Evolutionary conservation across 176 grass and related monocot genomes (phyloP).

Genomic region (Themeda triandra): DNA sequence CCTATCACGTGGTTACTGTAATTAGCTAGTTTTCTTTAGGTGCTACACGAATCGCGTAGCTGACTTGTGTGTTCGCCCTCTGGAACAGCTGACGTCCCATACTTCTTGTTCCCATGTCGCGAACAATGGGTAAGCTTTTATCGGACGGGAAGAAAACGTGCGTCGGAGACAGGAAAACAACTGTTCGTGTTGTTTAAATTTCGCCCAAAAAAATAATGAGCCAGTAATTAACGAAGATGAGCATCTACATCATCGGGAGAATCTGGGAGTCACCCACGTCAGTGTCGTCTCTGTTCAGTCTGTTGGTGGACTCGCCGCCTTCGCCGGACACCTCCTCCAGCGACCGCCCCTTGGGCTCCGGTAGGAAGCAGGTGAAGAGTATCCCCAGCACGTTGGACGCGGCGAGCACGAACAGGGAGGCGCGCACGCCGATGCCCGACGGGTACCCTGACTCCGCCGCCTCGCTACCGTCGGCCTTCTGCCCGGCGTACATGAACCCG

Average conservation of each 20-base stretch:
- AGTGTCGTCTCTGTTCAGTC: neutral
- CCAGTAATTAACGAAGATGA: no score
- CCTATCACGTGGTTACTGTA: no score
- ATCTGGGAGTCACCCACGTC: neutral
- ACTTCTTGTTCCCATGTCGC: no score
- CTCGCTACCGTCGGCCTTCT: conserved; percentile 40
- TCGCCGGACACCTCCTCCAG: conserved; percentile 62
- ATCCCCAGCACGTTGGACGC: conserved; percentile 39
- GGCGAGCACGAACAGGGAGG: conserved; percentile 63
- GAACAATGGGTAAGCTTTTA: no score
- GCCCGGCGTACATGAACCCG: conserved; percentile 69
- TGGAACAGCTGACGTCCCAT: no score
- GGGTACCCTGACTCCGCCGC: conserved; percentile 30
- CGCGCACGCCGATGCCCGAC: conserved; percentile 61
- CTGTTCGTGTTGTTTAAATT: no score
- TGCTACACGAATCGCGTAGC: no score
- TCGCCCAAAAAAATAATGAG: no score
- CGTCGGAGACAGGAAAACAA: no score
- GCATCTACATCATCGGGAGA: neutral
- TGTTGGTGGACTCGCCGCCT: conserved; percentile 14
- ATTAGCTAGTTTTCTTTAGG: no score
- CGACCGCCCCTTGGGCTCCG: conserved; percentile 57
- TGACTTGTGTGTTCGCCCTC: no score
- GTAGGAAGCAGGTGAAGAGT: conserved; percentile 40
- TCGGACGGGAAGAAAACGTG: no score